Percentiles rank a stretch among this genome's conserved stretches.
Evolutionary conservation across 225 moss, liverwort and hornwort genomes (phyloP).

Genomic region (Pseudisothecium myosuroides): DNA sequence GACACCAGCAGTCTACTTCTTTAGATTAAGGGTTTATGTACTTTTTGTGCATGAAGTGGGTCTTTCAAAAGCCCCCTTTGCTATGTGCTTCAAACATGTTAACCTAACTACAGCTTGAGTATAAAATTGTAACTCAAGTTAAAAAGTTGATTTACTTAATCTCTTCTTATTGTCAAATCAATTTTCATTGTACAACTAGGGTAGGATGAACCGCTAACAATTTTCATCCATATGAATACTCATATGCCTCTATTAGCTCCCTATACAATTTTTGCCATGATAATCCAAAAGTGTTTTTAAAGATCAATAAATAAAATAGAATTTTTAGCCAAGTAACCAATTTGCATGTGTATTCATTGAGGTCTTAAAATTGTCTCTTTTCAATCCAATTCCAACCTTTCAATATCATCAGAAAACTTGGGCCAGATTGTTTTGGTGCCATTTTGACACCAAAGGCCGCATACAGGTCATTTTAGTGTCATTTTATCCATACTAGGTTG

Average conservation of each 20-base stretch:
- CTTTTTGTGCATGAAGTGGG: background rate
- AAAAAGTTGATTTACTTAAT: background rate
- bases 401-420: no score
- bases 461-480: no score
- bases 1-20: accelerated
- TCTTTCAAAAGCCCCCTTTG: background rate
- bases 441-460: no score
- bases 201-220: background rate
- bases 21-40: background rate
- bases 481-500: no score
- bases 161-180: background rate
- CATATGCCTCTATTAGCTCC: background rate
- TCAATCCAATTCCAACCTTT: background rate
- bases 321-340: background rate
- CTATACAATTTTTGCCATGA: background rate
- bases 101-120: accelerated
- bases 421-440: no score
- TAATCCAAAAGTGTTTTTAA: background rate
- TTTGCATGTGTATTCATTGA: background rate
- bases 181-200: background rate
- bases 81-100: background rate
- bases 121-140: background rate
- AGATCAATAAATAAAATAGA: background rate
- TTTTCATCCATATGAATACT: background rate
- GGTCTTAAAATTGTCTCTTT: background rate